Conservation (phyloP, 805 yeast species). For the Wickerhamiella shivajii region DNA sequence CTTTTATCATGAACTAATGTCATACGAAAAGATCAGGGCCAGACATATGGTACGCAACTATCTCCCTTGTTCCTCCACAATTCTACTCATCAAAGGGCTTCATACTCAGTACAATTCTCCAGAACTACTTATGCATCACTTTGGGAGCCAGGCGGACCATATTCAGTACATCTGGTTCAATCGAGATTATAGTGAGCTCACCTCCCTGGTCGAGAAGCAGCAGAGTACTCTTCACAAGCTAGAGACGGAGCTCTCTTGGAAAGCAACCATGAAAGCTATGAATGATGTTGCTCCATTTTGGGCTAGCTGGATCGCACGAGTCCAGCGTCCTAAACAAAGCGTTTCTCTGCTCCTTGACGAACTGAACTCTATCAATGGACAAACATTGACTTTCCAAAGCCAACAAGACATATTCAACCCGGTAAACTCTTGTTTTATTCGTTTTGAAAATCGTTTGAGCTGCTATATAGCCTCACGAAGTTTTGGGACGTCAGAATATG, state of each 20-base stretch:
- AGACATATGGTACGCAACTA: conserved; percentile 24
- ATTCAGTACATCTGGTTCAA: conserved; percentile 48
- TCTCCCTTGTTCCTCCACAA: conserved; percentile 23
- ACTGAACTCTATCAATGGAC: conserved; percentile 30
- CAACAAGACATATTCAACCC: conserved; percentile 26
- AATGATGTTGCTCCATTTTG: too few relatives aligned
- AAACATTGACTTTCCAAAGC: conserved; percentile 41
- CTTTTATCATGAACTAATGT: conserved; percentile 40
- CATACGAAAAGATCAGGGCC: conserved; percentile 36
- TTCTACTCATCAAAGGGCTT: conserved; percentile 58
- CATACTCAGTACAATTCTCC: conserved; percentile 37
- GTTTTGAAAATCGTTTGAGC: conserved; percentile 40
- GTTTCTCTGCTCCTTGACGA: too few relatives aligned
- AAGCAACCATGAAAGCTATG: too few relatives aligned
- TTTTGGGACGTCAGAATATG: conserved; percentile 7
- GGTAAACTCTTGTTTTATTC: conserved; percentile 35
- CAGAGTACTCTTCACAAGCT: conserved; percentile 22
- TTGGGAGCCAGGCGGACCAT: conserved; percentile 39
- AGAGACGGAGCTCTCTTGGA: conserved; percentile 30
- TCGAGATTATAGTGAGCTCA: conserved; percentile 30
- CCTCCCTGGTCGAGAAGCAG: conserved; percentile 23
- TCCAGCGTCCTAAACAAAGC: too few relatives aligned
- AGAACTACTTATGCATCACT: conserved; percentile 37
- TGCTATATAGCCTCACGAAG: conserved; percentile 47
- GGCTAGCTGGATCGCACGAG: too few relatives aligned